Evolutionary conservation across 192 early-diverging fungal species (phyloP), one percentile per base, ranked within the genome.

Genomic region (Funneliformis geosporum): DNA sequence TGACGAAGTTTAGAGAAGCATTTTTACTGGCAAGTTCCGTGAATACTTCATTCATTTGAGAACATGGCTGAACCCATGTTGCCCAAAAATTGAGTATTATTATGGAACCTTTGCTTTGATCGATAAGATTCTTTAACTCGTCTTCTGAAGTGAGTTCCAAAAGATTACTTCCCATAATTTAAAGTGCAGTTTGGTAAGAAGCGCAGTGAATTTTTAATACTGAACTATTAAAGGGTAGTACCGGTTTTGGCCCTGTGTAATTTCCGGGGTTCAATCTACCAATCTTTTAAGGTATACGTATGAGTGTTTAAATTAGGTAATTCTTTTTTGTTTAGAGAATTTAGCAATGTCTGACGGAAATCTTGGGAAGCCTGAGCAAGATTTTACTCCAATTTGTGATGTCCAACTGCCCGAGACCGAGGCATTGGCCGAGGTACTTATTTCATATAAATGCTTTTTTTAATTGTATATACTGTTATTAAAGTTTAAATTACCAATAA

Each of bases 21-120:
- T 91, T 93, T 83, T 96, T 96, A 60, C 83, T 83, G 11, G 93
- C 91, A 40, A 98, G 87, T 81, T 96, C 96, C 67, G 86, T 86
- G 83, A 98, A 95, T n/a, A 99, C 92, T 44, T 90, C 90, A 84
- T 95, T 94, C 91, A 99, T 96, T 84, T 97, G 95, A 80, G 88
- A 84, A 86, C 96, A 98, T 64, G 95, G 92, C 61, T 90, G 89
- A 42, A 94, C 94, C 95, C 95, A 99, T 18, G 83, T 75, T n/a
- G 96, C 97, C 91, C 92, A 96, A 84, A 99, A 98, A 87, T 96
- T 94, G 67, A 97, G 81, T 7, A 92, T 90, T 66, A 86, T 76
- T 71, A 86, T 82, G 10, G 85, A 46, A 25, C 40, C 47, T 67
- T 78, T 46, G 40, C 55, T 62, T 50, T 60, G 43, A 16, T 65